Evolutionary conservation across 805 yeast genomes (phyloP).

Genomic region (Huiozyma naganishii): DNA sequence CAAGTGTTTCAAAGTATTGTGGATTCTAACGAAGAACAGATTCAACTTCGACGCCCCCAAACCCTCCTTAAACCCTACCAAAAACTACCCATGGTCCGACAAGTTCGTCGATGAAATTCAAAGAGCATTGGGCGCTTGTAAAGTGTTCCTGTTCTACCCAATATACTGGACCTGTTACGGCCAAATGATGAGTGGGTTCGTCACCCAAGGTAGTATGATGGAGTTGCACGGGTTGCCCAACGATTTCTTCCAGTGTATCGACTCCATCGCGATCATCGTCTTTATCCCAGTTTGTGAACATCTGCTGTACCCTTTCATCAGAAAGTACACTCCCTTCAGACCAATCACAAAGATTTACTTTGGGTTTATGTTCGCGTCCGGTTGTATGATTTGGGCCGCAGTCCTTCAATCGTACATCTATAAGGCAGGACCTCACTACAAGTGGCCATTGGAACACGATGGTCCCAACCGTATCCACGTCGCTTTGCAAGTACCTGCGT

Average conservation of each 20-base stretch:
- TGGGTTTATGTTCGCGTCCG: slow-evolving; percentile 57
- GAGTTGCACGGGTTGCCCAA: slow-evolving; percentile 69
- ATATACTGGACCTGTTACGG: slow-evolving; percentile 66
- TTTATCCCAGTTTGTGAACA: slow-evolving; percentile 64
- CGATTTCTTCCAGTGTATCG: slow-evolving; percentile 66
- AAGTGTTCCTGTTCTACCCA: slow-evolving; percentile 60
- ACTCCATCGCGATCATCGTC: slow-evolving; percentile 66
- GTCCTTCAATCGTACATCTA: slow-evolving; percentile 64
- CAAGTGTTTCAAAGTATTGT: slow-evolving; percentile 37
- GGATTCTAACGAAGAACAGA: slow-evolving; percentile 36
- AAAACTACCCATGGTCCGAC: slow-evolving; percentile 49
- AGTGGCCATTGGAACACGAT: slow-evolving; percentile 38
- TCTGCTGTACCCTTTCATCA: slow-evolving; percentile 43
- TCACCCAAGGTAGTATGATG: slow-evolving; percentile 67
- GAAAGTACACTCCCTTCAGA: slow-evolving; percentile 42
- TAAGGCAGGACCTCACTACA: slow-evolving; percentile 63
- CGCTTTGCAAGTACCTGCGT: slow-evolving; percentile 57
- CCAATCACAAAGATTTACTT: slow-evolving; percentile 62
- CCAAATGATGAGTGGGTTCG: slow-evolving; percentile 63
- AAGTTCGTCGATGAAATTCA: slow-evolving; percentile 63
- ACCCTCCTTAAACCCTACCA: slow-evolving; percentile 42
- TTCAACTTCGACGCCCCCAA: slow-evolving; percentile 45
- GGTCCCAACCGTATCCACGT: slow-evolving; percentile 40
- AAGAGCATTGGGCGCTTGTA: slow-evolving; percentile 59
- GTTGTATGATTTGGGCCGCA: slow-evolving; percentile 67